These are phyloP conservation scores for Penicillium psychrofluorescens DNA, from an alignment of 495 filamentous ascomycete genomes.

Conservation along the genomic window DNA sequence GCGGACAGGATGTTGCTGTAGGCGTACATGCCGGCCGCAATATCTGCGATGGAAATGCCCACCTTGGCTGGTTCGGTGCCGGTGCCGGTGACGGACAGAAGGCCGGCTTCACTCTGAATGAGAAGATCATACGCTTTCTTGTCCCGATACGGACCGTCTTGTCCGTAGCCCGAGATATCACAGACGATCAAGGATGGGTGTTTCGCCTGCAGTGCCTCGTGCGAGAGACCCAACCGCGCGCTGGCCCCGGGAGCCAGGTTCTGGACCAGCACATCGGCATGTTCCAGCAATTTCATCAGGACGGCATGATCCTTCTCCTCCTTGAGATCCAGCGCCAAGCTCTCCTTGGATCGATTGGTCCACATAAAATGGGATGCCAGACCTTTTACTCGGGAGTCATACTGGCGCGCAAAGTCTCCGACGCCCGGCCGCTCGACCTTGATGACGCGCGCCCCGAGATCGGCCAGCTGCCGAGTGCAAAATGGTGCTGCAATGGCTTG, in stretches of 20 bases:
- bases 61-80: conserved; percentile 40
- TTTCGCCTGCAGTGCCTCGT: conserved; percentile 28
- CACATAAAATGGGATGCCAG: conserved; percentile 46
- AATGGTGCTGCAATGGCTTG: conserved; percentile 48
- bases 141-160: conserved; percentile 40
- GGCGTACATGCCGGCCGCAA: conserved; percentile 43
- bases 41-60: conserved; percentile 46
- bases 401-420: conserved; percentile 44
- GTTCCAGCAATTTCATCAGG: conserved; percentile 35
- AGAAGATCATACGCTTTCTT: conserved; percentile 53
- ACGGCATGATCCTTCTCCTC: conserved; percentile 28
- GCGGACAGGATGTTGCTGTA: conserved; percentile 45
- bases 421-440: conserved; percentile 43
- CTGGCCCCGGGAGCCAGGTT: conserved; percentile 44
- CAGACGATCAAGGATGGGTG: conserved; percentile 44
- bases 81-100: conserved; percentile 44
- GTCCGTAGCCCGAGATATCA: conserved; percentile 46
- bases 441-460: conserved; percentile 46
- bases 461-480: conserved; percentile 45
- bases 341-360: conserved; percentile 47
- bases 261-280: conserved; percentile 45
- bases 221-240: conserved; percentile 38
- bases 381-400: conserved; percentile 41
- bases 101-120: conserved; percentile 46
- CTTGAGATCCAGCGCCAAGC: conserved; percentile 41